phyloP scores from a whole-genome alignment of 1,139 yeast species.

The Komagataea norvegica region DNA sequence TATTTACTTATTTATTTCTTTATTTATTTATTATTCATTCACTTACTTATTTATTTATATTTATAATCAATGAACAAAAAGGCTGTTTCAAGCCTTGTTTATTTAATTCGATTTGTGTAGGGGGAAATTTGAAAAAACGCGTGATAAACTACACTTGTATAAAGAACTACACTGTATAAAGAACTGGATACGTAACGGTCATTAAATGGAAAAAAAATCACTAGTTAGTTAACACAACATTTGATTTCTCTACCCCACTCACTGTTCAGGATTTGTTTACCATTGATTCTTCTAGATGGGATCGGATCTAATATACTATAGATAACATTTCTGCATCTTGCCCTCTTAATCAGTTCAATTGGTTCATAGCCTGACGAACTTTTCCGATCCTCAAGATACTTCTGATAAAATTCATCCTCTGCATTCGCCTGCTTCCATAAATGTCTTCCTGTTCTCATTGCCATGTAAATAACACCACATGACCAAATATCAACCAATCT shows the following conservation, averaged over 20 bases:
- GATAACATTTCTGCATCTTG: constrained; percentile 86
- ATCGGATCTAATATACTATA: constrained; percentile 90
- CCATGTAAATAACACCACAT: constrained; percentile 95
- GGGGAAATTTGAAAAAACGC: too few species aligned
- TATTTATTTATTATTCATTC: too few species aligned
- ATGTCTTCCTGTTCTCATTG: constrained; percentile 95
- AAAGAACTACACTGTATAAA: too few species aligned
- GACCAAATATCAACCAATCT: constrained; percentile 95
- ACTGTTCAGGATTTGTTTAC: constrained; percentile 80
- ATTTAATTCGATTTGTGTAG: too few species aligned
- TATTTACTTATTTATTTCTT: too few species aligned
- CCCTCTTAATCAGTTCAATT: constrained; percentile 73
- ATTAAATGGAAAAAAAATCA: background rate
- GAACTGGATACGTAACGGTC: too few species aligned
- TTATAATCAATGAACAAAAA: too few species aligned
- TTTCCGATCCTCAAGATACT: constrained; percentile 70
- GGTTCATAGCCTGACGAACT: constrained; percentile 87
- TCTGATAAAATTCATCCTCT: constrained; percentile 75
- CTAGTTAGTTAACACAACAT: constrained; percentile 21
- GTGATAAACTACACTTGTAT: too few species aligned
- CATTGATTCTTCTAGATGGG: constrained; percentile 81
- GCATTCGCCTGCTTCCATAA: constrained; percentile 82
- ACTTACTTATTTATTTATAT: too few species aligned
- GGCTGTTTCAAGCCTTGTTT: too few species aligned
- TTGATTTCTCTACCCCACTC: constrained; percentile 92